Base-by-base conservation (phyloP, 2,329 filamentous ascomycete genomes). In the Alternaria consortialis region DNA sequence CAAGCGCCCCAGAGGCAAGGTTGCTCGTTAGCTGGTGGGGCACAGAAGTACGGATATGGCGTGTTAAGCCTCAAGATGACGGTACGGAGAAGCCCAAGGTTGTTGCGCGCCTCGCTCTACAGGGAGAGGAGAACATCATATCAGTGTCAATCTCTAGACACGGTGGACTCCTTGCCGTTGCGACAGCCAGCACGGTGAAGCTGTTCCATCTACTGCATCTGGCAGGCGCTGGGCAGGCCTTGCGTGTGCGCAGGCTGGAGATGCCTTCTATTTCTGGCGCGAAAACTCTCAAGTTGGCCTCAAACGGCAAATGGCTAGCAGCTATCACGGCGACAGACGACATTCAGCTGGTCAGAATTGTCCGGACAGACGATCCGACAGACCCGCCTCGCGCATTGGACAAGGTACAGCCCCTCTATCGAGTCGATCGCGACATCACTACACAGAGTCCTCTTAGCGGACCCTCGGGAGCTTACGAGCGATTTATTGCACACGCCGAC, bases 21-120 rank as follows among this genome's bases (percentile, higher is more conserved):
- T 82, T 97, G 23, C 81, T 99, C 27, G 87, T 95, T 72, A 92
- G 92, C 77, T 98, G 93, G 91, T 98, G 94, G 93, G 92, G 94
- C 66, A 86, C 91, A 57, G 91, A 96, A 76, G 84, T 98, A 50
- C 89, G 91, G 68, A 86, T 99, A 62, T 99, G 94, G 93, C 86
- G 84, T 40, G 80, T 91, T 76, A 80, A 80, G 60, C 67, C 71
- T 81, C 63, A 84, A 83, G 66, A 84, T 68, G 80, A 76, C 69
- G 80, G 72, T 65, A 75, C 71, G 62, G 82, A 86, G 48, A 78
- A 73, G 56, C 79, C 76, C 23, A 81, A 77, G 65, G 73, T 81
- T 12, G 74, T 81, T 11, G 78, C 78, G 23, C 74, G 76, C 42
- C 65, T 83, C 13, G 75, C 74, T 5, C 58, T 83, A 13, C 79